These are phyloP conservation scores for Yamadazyma taylorii DNA, from an alignment of 1,139 yeast species.

Conservation along the genomic window DNA sequence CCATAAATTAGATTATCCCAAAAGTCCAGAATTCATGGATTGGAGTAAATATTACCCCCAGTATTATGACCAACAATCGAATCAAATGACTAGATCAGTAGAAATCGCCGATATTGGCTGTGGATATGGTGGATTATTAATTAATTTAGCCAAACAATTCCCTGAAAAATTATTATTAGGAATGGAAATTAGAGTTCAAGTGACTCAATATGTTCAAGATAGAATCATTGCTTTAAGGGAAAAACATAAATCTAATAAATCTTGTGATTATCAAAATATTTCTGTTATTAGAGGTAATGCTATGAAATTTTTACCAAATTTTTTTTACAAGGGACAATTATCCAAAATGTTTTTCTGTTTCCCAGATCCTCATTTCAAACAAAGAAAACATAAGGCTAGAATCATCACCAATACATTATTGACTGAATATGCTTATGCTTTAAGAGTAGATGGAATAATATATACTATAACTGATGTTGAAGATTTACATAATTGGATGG, in stretches of 20 bases:
- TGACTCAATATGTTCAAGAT: slow-evolving; percentile 95
- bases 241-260: slow-evolving; percentile 27
- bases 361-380: slow-evolving; percentile 99
- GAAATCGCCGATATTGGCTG: slow-evolving; percentile 97
- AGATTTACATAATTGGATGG: slow-evolving; percentile 97
- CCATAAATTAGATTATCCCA: slow-evolving; percentile 87
- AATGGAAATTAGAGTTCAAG: slow-evolving; percentile 97
- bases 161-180: slow-evolving; percentile 79
- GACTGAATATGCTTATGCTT: slow-evolving; percentile 88
- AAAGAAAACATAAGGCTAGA: slow-evolving; percentile 95
- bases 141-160: slow-evolving; percentile 74
- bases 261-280: slow-evolving; percentile 65
- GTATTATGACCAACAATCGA: slow-evolving; percentile 41
- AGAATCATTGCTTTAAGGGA: slow-evolving; percentile 84
- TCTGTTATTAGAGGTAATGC: slow-evolving; percentile 93
- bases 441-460: slow-evolving; percentile 81
- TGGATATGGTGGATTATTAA: slow-evolving; percentile 92
- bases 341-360: slow-evolving; percentile 95
- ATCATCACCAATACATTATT: slow-evolving; percentile 85
- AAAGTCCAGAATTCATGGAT: slow-evolving; percentile 77
- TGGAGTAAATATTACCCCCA: slow-evolving; percentile 80
- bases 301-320: slow-evolving; percentile 95
- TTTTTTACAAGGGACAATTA: slow-evolving; percentile 77
- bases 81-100: slow-evolving; percentile 54
- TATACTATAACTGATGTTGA: slow-evolving; percentile 96